Conservation (phyloP, 2,329 filamentous ascomycete species). For the Aspergillus spinulosporus region DNA sequence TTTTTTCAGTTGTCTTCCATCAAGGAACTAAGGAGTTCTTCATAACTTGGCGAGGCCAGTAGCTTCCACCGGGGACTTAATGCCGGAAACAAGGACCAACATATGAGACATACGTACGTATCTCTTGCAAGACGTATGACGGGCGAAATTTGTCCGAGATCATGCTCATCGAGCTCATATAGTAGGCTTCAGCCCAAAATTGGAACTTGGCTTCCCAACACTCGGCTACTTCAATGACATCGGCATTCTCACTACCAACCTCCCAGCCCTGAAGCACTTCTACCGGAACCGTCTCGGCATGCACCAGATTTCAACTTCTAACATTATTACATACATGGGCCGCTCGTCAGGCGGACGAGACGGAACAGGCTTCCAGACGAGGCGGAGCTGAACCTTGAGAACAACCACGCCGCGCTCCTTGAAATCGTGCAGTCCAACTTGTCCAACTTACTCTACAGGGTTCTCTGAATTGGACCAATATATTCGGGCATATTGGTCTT, state of each 20-base stretch:
- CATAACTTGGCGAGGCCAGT: no score
- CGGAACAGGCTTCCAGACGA: conserved; percentile 8
- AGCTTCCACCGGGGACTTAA: no score
- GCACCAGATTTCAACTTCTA: conserved; percentile 7
- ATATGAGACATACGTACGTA: no score
- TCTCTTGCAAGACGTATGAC: no score
- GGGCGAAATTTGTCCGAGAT: no score
- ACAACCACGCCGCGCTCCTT: conserved; percentile 11
- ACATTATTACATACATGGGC: conserved; percentile 9
- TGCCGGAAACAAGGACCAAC: no score
- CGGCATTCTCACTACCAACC: conserved; percentile 12
- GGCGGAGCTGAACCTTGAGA: conserved; percentile 9
- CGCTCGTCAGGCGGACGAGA: conserved; percentile 7
- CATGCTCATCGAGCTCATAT: no score
- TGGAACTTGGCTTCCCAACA: no score
- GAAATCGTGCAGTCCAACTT: conserved; percentile 11
- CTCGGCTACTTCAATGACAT: conserved; percentile 8
- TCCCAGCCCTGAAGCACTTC: conserved; percentile 6
- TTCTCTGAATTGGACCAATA: conserved; percentile 7
- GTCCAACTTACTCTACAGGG: neutral
- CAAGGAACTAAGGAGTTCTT: no score
- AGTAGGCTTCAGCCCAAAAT: no score
- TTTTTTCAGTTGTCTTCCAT: no score
- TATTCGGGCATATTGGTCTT: conserved; percentile 7
- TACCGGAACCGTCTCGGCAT: conserved; percentile 11